Evolutionary conservation across 2,329 filamentous ascomycete species (phyloP).

Genomic region (Davidsoniella australis): DNA sequence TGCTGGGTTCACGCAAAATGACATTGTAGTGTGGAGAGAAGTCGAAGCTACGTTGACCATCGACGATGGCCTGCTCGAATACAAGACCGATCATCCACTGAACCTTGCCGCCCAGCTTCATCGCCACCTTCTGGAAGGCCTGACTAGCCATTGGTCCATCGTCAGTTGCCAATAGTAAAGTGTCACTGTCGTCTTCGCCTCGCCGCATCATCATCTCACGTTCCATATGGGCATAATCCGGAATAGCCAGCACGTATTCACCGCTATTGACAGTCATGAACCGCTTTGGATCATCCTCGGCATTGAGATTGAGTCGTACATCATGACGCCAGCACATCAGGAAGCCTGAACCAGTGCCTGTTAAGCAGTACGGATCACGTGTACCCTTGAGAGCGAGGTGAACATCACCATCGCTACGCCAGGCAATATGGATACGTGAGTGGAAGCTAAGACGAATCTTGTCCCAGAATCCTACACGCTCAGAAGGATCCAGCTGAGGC

Average conservation of each 20-base stretch:
- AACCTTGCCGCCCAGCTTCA: slow-evolving; percentile 95
- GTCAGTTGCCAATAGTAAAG: neutral
- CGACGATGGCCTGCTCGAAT: slow-evolving; percentile 68
- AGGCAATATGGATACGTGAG: slow-evolving; percentile 72
- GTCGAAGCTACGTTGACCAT: slow-evolving; percentile 60
- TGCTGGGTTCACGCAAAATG: slow-evolving; percentile 63
- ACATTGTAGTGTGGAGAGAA: slow-evolving; percentile 91
- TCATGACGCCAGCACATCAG: slow-evolving; percentile 98
- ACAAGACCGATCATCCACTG: slow-evolving; percentile 82
- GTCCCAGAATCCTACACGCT: slow-evolving; percentile 94
- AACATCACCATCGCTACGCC: slow-evolving; percentile 92
- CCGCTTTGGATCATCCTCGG: slow-evolving; percentile 70
- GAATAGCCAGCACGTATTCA: slow-evolving; percentile 85
- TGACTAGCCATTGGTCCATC: slow-evolving; percentile 24
- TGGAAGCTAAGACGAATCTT: slow-evolving; percentile 92
- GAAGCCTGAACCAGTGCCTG: slow-evolving; percentile 82
- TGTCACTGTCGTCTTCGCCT: slow-evolving; percentile 30
- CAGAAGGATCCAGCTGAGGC: slow-evolving; percentile 81
- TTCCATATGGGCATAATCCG: slow-evolving; percentile 80
- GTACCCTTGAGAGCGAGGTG: slow-evolving; percentile 84
- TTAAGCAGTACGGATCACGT: slow-evolving; percentile 84
- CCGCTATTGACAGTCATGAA: slow-evolving; percentile 95
- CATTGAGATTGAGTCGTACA: slow-evolving; percentile 71
- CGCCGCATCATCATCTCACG: slow-evolving; percentile 39
- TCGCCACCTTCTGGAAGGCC: slow-evolving; percentile 94